Base-by-base conservation (phyloP, 805 yeast species). In the Torulaspora indica region DNA sequence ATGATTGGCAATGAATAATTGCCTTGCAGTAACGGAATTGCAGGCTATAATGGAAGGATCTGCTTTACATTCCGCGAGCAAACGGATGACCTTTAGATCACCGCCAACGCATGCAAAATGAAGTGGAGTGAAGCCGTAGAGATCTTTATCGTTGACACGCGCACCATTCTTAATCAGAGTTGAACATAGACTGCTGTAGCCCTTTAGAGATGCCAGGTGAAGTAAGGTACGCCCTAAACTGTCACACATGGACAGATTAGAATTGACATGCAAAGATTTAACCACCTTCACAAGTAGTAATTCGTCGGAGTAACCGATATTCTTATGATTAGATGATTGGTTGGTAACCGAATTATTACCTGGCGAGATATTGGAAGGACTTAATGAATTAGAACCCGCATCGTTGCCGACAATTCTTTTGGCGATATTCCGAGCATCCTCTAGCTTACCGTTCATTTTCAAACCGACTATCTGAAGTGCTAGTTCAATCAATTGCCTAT, bases 401-500 rank as follows among this genome's bases (percentile, higher is more conserved):
- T 67, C 70, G 29, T 65, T 66, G 9, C 93, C 95, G 42, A 91
- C 89, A 53, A 93, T 88, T 52, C 95, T 74, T 63, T 84, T 83
- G 1, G 98, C 98, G 56, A 93, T 86, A 59, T 88, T 89, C 54
- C 86, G 79, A 1, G 98, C 97, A 65, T 91, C 97, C 60, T 93
- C 98, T 46, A 93, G 70, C 57, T 83, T 82, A 46, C 98, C 98
- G 60, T 88, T 90, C 96, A 91, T 89, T 68, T 91, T 91, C 66
- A 90, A 72, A 1, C 98, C 98, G 32, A 93, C 96, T 56, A 93
- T 93, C 61, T 93, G 98, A 55, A 93, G 73, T 1, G 98, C 98
- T 51, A 93, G 72, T 67, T 93, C 98, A 60, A 91, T 86, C 61
- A 93, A 75, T 65, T 91, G 96, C 53, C 93, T 77, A 66, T 93